A percentile compares a stretch with the other conserved stretches of the same genome.
Conservation (phyloP, 2,329 filamentous ascomycete species). For the Zasmidium cellare region DNA sequence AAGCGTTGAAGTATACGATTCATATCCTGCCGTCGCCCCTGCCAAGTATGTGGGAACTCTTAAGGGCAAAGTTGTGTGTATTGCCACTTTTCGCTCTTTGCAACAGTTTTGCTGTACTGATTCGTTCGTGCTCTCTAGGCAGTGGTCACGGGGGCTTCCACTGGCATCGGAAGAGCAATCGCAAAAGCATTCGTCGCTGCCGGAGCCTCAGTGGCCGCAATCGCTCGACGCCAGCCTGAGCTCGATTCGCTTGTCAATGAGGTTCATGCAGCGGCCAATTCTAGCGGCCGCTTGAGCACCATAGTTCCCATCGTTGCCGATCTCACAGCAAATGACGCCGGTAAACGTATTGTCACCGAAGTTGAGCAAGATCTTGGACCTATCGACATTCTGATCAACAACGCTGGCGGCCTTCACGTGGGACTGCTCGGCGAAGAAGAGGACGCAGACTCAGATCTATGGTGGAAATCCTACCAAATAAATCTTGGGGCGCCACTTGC, state of each 20-base stretch:
- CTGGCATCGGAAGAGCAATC: constrained; percentile 19
- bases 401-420: constrained; percentile 18
- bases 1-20: constrained; percentile 18
- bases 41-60: constrained; percentile 18
- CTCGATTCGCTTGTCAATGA: constrained; percentile 13
- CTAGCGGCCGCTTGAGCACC: not conserved
- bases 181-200: constrained; percentile 15
- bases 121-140: too few species aligned
- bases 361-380: constrained; percentile 12
- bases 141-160: constrained; percentile 26
- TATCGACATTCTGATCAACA: constrained; percentile 11
- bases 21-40: constrained; percentile 13
- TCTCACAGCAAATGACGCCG: constrained; percentile 8
- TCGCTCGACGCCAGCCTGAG: constrained; percentile 15
- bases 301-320: constrained; percentile 8
- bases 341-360: constrained; percentile 6
- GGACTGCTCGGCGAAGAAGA: constrained; percentile 5
- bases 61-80: constrained; percentile 17
- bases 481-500: constrained; percentile 24
- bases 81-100: not conserved
- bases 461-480: constrained; percentile 28
- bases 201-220: constrained; percentile 16
- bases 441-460: constrained; percentile 19
- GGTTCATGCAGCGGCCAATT: constrained; percentile 1
- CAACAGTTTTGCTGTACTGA: too few species aligned